Conservation (phyloP, 192 early-diverging fungal genomes). For the Umbelopsis ramanniana region DNA sequence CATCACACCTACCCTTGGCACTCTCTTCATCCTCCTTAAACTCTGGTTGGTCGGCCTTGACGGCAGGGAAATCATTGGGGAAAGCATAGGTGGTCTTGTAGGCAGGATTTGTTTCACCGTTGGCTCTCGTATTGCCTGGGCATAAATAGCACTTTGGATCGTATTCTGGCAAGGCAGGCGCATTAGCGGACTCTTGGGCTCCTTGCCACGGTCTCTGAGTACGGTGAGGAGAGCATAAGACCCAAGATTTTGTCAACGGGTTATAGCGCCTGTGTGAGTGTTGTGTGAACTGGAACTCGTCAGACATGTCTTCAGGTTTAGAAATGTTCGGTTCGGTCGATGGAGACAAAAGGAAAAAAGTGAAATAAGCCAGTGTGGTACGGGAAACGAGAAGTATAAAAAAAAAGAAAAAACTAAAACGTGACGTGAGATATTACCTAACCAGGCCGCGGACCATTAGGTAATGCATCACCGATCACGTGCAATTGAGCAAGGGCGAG, state of each 20-base stretch:
- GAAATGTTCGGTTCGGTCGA: neutral
- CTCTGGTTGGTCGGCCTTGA: slow-evolving; percentile 65
- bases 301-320: neutral
- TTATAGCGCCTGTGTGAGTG: slow-evolving; percentile 88
- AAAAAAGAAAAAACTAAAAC: slow-evolving; percentile 5
- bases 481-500: neutral
- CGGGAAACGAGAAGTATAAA: neutral
- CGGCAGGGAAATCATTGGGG: slow-evolving; percentile 92
- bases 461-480: slow-evolving; percentile 2
- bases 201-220: slow-evolving; percentile 95
- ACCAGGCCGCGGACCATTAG: slow-evolving; percentile 9
- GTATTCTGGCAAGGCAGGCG: slow-evolving; percentile 58
- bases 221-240: slow-evolving; percentile 96
- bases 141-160: slow-evolving; percentile 86
- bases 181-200: slow-evolving; percentile 57
- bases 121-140: slow-evolving; percentile 83
- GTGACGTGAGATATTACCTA: slow-evolving; percentile 28
- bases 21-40: slow-evolving; percentile 27
- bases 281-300: slow-evolving; percentile 57
- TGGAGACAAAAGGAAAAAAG: neutral
- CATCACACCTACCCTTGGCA: slow-evolving; percentile 16
- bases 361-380: slow-evolving; percentile 2
- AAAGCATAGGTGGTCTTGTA: slow-evolving; percentile 87
- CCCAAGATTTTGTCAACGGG: slow-evolving; percentile 91
- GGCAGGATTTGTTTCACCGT: slow-evolving; percentile 73